Evolutionary conservation across 2,329 filamentous ascomycete genomes (phyloP), one percentile per base, ranked within the genome.

Genomic region (Fusarium sp.): DNA sequence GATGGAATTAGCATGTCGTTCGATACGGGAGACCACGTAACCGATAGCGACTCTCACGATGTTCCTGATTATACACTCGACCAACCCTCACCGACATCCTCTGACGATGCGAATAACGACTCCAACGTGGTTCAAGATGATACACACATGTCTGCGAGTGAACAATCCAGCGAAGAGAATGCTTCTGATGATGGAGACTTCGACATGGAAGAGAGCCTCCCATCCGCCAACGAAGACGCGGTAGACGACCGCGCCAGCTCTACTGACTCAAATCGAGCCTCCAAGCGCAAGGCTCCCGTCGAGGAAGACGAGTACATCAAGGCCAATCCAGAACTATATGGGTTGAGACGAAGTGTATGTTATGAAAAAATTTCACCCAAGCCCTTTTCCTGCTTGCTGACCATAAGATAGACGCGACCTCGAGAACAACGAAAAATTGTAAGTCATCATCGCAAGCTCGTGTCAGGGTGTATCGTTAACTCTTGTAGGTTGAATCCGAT

Each of bases 241-340:
- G 79, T 81, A 49, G 84, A 85, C 63, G 85, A 85, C 69, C 82
- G 85, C 74, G 92, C 90, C 69, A 88, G 88, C 75, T 96, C 93
- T 45, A 86, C 88, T 73, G 90, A 90, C 73, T 92, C 90, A 41
- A 86, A 85, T 66, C 86, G 88, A 75, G 87, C 86, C 48, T 80
- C 85, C 63, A 97, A 97, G 84, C 91, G 94, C 80, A 91, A 92
- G 81, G 80, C 84, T 69, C 78, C 84, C 76, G 77, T 87, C 36
- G 89, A 90, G 50, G 92, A 96, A 72, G 91, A 96, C 60, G 90
- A 94, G 45, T 94, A 90, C 76, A 97, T 98, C 73, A 87, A 90
- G 74, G 91, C 93, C 75, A 97, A 99, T 75, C 96, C 96, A 42
- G 94, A 97, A 80, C 84, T 99, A 11, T 99, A 98, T 82, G 96